Evolutionary conservation across 1,139 yeast species (phyloP), one percentile per base, ranked within the genome.

Genomic region (Debaryomyces psychrophilus): DNA sequence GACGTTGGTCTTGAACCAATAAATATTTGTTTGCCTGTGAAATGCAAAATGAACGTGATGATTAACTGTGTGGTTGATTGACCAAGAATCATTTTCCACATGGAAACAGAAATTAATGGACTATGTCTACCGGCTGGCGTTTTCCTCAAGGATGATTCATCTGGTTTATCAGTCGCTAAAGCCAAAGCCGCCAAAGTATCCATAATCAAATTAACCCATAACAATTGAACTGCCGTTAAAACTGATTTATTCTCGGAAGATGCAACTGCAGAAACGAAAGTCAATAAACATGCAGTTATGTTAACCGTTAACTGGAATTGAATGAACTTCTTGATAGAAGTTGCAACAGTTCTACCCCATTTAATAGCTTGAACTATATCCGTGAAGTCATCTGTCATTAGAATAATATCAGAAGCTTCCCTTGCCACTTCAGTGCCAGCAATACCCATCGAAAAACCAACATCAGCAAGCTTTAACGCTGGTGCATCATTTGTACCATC

Each of bases 71-170:
- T 79, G 8, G 75, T 53, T 1, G 97, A 81, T 69, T 93, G 97
- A 4, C 97, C 95, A 44, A 92, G 56, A 58, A 95, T 93, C 97
- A 95, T 92, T 67, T 93, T 93, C 99, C 99, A 93, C 93, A 95
- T 93, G 15, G 96, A 87, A 4, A 85, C 84, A 2, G 96, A 77
- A 55, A 93, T 92, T 65, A 93, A 76, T 2, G 95, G 87, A n/a
- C 82, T 79, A 22, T 73, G 71, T 60, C 97, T 79, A 38, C 95
- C 95, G 40, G 87, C 92, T 1, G 99, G 99, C 62, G 82, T 85
- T 48, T 90, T 78, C 53, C 87, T 81, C 60, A 93, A 75, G 42
- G 89, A 83, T 35, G 84, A 78, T 43, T 85, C 88, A 57, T 89
- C 90, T 0, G 99, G 99, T 57, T 95, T 93, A 65, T 93, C 99